Percentiles rank a stretch among this genome's conserved stretches.
These are phyloP conservation scores for Neospermospora avenae DNA, from an alignment of 2,329 filamentous ascomycete genomes.

Conservation along the genomic window DNA sequence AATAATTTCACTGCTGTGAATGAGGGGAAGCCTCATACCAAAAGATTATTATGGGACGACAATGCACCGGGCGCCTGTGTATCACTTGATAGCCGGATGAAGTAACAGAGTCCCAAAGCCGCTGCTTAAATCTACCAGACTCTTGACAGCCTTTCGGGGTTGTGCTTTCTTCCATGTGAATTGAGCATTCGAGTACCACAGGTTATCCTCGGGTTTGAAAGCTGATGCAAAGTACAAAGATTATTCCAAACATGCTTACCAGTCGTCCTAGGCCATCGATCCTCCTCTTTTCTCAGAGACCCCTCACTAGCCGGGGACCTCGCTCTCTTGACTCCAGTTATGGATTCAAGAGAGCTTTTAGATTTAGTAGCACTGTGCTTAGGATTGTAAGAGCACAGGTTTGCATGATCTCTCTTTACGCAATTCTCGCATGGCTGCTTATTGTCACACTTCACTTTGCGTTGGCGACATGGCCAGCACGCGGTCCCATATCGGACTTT, in stretches of 20 bases:
- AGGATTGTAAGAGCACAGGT: constrained; percentile 65
- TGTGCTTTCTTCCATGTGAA: too few species aligned
- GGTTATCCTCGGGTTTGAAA: too few species aligned
- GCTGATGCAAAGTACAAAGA: too few species aligned
- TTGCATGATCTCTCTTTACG: constrained; percentile 61
- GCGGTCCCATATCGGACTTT: constrained; percentile 59
- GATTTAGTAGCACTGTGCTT: constrained; percentile 42
- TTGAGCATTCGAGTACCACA: too few species aligned
- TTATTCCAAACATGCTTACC: constrained; percentile 23
- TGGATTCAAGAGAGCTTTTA: constrained; percentile 19
- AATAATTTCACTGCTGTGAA: not conserved
- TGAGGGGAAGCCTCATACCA: too few species aligned
- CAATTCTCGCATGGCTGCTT: constrained; percentile 67
- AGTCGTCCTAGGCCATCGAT: constrained; percentile 34
- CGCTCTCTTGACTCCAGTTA: constrained; percentile 28
- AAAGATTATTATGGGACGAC: too few species aligned
- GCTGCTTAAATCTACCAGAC: too few species aligned
- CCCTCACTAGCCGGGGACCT: constrained; percentile 32
- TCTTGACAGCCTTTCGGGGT: too few species aligned
- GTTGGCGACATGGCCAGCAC: constrained; percentile 65
- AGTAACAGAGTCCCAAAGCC: too few species aligned
- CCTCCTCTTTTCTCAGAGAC: constrained; percentile 30
- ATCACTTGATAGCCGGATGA: too few species aligned
- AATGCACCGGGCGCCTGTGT: too few species aligned
- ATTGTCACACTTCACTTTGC: constrained; percentile 69